Base-by-base conservation (phyloP, 192 early-diverging fungal genomes). In the Podila epicladia region DNA sequence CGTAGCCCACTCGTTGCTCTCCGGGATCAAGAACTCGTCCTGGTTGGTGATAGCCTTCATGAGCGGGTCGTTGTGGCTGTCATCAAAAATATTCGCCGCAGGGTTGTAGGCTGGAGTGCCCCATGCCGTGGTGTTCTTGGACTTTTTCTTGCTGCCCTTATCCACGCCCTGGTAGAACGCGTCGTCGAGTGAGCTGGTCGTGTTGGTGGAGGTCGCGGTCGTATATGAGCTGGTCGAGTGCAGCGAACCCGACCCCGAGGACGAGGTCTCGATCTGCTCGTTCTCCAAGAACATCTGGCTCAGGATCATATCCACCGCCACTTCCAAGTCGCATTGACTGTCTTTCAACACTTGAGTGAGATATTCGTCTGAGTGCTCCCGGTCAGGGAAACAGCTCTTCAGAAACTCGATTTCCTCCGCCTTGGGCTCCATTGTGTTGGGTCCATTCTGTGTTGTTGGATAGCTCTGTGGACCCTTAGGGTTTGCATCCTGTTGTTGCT, bases 231-330 rank as follows among this genome's bases (percentile, higher is more conserved):
- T 53, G 1, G 32, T n/a, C 5, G 77, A 80, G 28, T 65, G 2
- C 5, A 64, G 41, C 5, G 77, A 80, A 26, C 77, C 71, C n/a
- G 71, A 80, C 24, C 70, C 71, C 2, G 76, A 64, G 17, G 77
- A 80, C 0, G 77, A 80, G 12, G 71, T 73, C 62, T 80, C 77
- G 9, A 80, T 35, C 28, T 73, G 77, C 26, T 80, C 77, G 48
- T 69, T 80, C 22, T 80, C 77, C 71, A 80, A 57, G 58, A 80
- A 80, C 71, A 80, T 80, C 20, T 69, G 77, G 22, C 77, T 80
- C 53, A 80, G 51, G 28, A 80, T 80, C 48, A 60, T 50, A 12
- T 80, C 77, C 32, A 80, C 67, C 13, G 77, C 77, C 1, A 53
- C 38, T 28, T 80, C 77, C 28, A 80, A 35, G 31, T 80, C 71